Evolutionary conservation across 2,329 filamentous ascomycete species (phyloP), one percentile per base, ranked within the genome.

Genomic region (Diaporthe caulivora): DNA sequence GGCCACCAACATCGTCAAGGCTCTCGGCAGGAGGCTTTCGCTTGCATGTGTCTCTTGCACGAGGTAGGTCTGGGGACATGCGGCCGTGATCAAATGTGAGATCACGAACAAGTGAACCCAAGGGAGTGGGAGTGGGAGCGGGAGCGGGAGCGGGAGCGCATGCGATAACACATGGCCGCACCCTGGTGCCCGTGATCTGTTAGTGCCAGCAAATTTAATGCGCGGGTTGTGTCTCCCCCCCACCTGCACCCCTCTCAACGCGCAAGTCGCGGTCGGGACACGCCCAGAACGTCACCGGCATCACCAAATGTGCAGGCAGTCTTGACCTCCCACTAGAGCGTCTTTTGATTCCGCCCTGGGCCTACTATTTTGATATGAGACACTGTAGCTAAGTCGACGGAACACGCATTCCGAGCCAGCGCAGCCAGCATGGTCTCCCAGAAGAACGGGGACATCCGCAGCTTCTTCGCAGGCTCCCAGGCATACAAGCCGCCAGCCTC

Each of bases 391-490:
- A 40, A 31, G 49, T 2, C 15, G 21, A 37, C 44, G 42, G 37
- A 34, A 24, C 21, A 71, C 55, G 42, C 31, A 49, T 54, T 31
- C 34, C 68, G 17, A 57, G 68, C 55, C 42, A 51, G 44, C 3
- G n/a, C 53, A 34, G n/a, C 31, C 31, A 53, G 29, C 17, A 62
- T 70, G 67, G 67, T 44, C 15, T 42, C 55, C 55, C 34, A 42
- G 18, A 71, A 53, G 72, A 82, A 82, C 77, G 78, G 77, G 67
- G 81, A 74, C 75, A 85, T 85, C 71, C 77, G 80, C 71, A 82
- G 78, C 77, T 86, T 84, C 76, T 86, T 86, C 76, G 82, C 68
- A n/a, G 74, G 60, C 57, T 42, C 73, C 7, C 76, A 74, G 47
- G 54, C 67, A 47, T 72, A 74, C 15, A 72, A 62, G 29, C 62